Percentiles rank a stretch among this genome's conserved stretches.
These are phyloP conservation scores for Trypanosoma avium DNA, from an alignment of 208 protist genomes.

Conservation along the genomic window DNA sequence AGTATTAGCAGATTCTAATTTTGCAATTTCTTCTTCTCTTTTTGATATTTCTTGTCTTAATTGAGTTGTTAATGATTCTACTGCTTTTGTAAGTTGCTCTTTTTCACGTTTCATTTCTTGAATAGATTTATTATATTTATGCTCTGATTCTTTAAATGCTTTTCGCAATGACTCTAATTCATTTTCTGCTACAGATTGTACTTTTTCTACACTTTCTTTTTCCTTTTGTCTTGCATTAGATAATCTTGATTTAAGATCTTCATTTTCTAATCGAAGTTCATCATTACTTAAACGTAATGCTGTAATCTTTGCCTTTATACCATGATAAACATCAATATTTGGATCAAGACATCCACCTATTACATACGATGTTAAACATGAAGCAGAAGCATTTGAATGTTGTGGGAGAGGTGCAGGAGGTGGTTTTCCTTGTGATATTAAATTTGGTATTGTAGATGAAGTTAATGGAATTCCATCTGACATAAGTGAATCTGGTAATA, in stretches of 20 bases:
- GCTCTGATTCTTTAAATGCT: conserved; percentile 31
- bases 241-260: conserved; percentile 48
- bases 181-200: conserved; percentile 33
- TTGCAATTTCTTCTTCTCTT: conserved; percentile 47
- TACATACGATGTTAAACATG: conserved; percentile 21
- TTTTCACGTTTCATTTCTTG: conserved; percentile 56
- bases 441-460: not conserved
- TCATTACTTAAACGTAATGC: conserved; percentile 71
- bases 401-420: conserved; percentile 7
- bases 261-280: conserved; percentile 73
- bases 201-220: conserved; percentile 31
- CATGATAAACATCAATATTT: conserved; percentile 63
- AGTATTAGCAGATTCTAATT: conserved; percentile 66
- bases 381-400: conserved; percentile 20
- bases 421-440: not conserved
- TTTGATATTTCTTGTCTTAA: conserved; percentile 51
- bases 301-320: conserved; percentile 83
- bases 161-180: conserved; percentile 51
- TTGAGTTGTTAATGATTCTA: conserved; percentile 60
- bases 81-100: conserved; percentile 40
- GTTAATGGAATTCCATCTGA: conserved; percentile 8
- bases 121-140: conserved; percentile 28
- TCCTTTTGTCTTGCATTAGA: conserved; percentile 41
- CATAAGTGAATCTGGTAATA: not conserved
- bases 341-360: conserved; percentile 33